These are phyloP conservation scores for Lepiota venenata DNA, from an alignment of 768 basidiomycete genomes.

Conservation along the genomic window DNA sequence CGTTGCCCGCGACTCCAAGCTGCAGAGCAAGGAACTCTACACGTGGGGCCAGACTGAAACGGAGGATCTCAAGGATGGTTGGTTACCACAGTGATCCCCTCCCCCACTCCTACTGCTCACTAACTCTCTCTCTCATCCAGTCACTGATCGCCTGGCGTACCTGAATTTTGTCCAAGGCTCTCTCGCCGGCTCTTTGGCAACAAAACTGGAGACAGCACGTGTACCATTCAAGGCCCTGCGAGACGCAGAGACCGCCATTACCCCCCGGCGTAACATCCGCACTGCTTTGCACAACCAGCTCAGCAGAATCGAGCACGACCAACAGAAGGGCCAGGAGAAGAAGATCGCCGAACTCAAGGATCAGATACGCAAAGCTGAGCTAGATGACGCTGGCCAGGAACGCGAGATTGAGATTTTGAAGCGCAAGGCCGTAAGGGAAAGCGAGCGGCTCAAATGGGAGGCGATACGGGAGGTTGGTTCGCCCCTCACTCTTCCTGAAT, in stretches of 20 bases:
- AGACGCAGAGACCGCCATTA: conserved; percentile 59
- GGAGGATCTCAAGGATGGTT: conserved; percentile 76
- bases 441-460: conserved; percentile 76
- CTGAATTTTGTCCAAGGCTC: conserved; percentile 76
- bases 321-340: conserved; percentile 60
- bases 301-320: conserved; percentile 60
- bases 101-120: conserved; percentile 10
- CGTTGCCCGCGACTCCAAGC: conserved; percentile 60
- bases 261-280: conserved; percentile 62
- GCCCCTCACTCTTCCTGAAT: conserved; percentile 5
- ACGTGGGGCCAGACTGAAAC: conserved; percentile 76
- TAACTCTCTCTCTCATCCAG: conserved; percentile 29
- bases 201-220: conserved; percentile 62
- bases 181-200: conserved; percentile 56
- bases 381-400: conserved; percentile 63
- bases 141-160: conserved; percentile 80
- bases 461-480: conserved; percentile 70
- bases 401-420: conserved; percentile 69
- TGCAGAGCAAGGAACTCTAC: conserved; percentile 82
- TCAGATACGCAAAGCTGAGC: conserved; percentile 62
- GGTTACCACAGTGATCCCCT: conserved; percentile 12
- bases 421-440: conserved; percentile 72
- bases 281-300: conserved; percentile 58
- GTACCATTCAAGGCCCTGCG: conserved; percentile 68
- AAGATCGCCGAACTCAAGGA: conserved; percentile 68